Percentiles rank a stretch among this genome's conserved stretches.
These are phyloP conservation scores for Lasiodiplodia theobromae DNA, from an alignment of 2,329 filamentous ascomycete genomes.

Conservation along the genomic window DNA sequence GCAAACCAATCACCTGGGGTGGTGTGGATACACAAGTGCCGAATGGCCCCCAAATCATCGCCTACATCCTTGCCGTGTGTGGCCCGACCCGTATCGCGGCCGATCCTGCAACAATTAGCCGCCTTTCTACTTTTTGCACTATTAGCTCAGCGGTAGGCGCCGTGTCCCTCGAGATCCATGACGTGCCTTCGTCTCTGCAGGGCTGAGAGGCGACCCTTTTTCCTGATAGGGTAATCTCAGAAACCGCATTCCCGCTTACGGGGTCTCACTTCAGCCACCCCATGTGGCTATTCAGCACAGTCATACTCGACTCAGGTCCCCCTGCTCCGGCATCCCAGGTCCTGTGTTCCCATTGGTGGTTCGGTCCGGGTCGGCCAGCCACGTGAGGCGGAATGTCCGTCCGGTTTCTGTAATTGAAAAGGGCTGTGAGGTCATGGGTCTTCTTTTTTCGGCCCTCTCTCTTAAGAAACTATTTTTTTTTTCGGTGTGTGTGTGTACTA, in stretches of 20 bases:
- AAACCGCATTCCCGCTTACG: not conserved
- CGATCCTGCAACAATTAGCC: not conserved
- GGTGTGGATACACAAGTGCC: not conserved
- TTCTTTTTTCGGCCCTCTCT: not conserved
- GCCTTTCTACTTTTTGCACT: not conserved
- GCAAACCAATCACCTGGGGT: not conserved
- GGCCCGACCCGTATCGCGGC: not conserved
- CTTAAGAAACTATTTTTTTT: not conserved
- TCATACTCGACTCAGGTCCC: constrained; percentile 4
- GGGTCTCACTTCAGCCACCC: constrained; percentile 12
- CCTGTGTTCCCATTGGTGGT: not conserved
- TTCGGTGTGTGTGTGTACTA: not conserved
- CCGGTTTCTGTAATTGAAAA: not conserved
- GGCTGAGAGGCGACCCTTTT: constrained; percentile 1
- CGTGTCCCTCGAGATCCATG: not conserved
- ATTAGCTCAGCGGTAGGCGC: constrained; percentile 13
- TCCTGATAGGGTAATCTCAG: not conserved
- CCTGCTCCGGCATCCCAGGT: too few species aligned
- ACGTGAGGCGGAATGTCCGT: not conserved
- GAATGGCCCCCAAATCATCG: constrained; percentile 11
- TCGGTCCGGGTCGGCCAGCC: not conserved
- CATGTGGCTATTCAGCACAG: not conserved
- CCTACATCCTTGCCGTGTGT: not conserved
- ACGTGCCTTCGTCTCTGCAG: too few species aligned
- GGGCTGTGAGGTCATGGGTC: not conserved